Conservation (phyloP, 192 early-diverging fungal species). For the Entrophospora sp. region DNA sequence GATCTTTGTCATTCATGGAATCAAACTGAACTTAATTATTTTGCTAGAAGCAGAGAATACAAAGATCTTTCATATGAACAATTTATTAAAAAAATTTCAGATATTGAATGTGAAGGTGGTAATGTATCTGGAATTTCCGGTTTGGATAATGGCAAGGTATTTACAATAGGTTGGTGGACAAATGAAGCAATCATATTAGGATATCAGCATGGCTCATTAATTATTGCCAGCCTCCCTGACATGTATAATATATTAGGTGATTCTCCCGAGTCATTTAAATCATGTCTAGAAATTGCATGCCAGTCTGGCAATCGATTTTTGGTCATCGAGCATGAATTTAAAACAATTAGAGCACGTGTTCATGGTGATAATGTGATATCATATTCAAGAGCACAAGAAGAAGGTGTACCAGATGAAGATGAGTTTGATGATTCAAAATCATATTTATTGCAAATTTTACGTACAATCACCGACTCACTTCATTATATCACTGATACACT, state of each 20-base stretch:
- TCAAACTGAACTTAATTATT: constrained; percentile 34
- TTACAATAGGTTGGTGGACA: constrained; percentile 50
- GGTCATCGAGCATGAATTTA: constrained; percentile 32
- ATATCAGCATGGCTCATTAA: constrained; percentile 43
- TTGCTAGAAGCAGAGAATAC: constrained; percentile 31
- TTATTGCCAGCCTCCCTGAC: constrained; percentile 36
- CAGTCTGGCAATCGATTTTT: constrained; percentile 29
- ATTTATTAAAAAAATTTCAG: constrained; percentile 24
- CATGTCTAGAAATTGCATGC: constrained; percentile 32
- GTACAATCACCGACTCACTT: not conserved
- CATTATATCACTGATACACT: constrained; percentile 22
- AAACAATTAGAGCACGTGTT: constrained; percentile 32
- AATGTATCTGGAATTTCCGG: constrained; percentile 20
- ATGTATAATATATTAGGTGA: constrained; percentile 37
- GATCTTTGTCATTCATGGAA: constrained; percentile 25
- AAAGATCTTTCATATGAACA: constrained; percentile 24
- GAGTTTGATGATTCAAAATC: constrained; percentile 4
- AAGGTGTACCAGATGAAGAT: constrained; percentile 6
- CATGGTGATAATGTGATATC: constrained; percentile 23
- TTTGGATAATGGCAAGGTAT: constrained; percentile 32
- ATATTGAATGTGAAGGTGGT: constrained; percentile 26
- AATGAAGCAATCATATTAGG: constrained; percentile 36
- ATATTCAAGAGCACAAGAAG: constrained; percentile 22
- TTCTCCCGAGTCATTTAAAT: constrained; percentile 33
- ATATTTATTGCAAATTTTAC: not conserved